Base-by-base conservation (phyloP, 2,329 filamentous ascomycete genomes). In the Scedosporium apiospermum region DNA sequence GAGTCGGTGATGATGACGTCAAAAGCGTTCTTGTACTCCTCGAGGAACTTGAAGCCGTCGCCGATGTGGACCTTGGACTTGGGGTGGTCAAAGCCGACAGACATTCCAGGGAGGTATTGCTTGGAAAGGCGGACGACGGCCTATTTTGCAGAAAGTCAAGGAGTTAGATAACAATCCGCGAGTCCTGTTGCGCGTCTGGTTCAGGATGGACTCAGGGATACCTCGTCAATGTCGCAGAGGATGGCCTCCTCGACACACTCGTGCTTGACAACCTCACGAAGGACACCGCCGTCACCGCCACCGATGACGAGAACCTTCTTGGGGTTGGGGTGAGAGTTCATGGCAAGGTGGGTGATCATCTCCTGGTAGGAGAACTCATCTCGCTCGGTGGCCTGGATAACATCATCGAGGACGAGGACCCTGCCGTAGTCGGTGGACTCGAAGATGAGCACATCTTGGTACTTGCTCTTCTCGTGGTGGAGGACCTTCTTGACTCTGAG, bases 1-100 rank as follows among this genome's bases (percentile, higher is more conserved):
- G 91, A 96, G 81, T 99, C 95, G 72, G 95, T 99, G 82, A 99
- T 98, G 82, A 99, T 99, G 73, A 99, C 93, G 74, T 99, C 95
- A 75, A 99, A 99, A 74, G 89, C 85, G 82, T 96, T 93, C 87
- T 96, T 93, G 84, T 91, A 93, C 76, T 96, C 90, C 75, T 90
- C 87, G 68, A 99, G 85, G 84, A 97, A 99, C 84, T 98, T 95
- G 87, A 99, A 99, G 74, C 95, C 95, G 73, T 99, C 95, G 71
- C 93, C 95, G 67, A 99, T 84, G 80, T 96, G 91, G 68, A 90
- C 88, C 80, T 89, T 93, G 76, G 91, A 88, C 78, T 96, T 96
- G 74, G 93, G 91, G 85, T 98, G 92, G 71, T 92, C 83, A 82
- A 96, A 96, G 71, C 93, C 92, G 67, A 90, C 87, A 68, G 91